phyloP scores from a whole-genome alignment of 495 filamentous ascomycete species.

The Neurospora africana region DNA sequence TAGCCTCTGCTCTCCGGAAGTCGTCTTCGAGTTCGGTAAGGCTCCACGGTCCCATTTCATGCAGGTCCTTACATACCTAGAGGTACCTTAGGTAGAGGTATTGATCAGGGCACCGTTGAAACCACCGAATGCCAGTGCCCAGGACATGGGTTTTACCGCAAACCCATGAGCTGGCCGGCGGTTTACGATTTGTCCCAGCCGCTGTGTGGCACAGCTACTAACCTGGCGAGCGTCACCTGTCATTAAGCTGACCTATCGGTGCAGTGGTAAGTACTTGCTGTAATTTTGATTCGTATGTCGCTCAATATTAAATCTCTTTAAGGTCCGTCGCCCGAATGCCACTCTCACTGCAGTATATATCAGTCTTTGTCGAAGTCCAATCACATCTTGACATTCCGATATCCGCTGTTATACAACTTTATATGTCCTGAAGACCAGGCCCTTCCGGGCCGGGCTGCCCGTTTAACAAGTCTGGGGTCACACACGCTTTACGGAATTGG shows the following conservation, averaged over 20 bases:
- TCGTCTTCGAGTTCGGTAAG: too few relatives aligned
- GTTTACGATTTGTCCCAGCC: not conserved
- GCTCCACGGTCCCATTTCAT: not conserved
- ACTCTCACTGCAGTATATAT: not conserved
- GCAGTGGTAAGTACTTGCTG: not conserved
- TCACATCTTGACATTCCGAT: not conserved
- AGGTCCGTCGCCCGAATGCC: not conserved
- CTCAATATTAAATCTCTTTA: not conserved
- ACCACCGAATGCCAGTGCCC: not conserved
- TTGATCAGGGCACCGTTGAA: not conserved
- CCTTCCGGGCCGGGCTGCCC: not conserved
- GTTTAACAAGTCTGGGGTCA: not conserved
- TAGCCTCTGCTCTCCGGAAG: too few relatives aligned
- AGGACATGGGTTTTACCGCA: not conserved
- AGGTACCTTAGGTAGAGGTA: too few relatives aligned
- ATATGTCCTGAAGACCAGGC: not conserved
- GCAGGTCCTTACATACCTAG: not conserved
- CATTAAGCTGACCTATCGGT: not conserved
- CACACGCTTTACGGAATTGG: not conserved
- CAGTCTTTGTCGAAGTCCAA: not conserved
- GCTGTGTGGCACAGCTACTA: not conserved
- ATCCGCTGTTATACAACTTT: not conserved
- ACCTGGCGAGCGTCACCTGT: not conserved
- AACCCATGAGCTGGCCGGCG: not conserved
- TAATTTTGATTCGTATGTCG: not conserved